Evolutionary conservation across 2,329 filamentous ascomycete genomes (phyloP).

Genomic region (Botryotinia narcissicola): DNA sequence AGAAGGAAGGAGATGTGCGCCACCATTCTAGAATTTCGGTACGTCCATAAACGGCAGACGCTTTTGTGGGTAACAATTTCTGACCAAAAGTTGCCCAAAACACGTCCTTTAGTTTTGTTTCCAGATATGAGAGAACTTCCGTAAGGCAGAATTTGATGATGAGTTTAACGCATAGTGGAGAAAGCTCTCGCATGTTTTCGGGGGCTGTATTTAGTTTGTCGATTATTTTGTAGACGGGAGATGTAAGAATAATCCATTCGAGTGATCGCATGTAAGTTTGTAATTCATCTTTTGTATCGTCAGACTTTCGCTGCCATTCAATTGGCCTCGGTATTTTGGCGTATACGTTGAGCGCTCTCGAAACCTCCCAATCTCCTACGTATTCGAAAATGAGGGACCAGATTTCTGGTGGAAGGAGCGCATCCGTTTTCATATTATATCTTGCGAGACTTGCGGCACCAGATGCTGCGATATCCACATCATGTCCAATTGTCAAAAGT

Average conservation of each 20-base stretch:
- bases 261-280: slow-evolving; percentile 74
- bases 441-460: slow-evolving; percentile 44
- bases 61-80: slow-evolving; percentile 81
- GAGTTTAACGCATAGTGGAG: slow-evolving; percentile 77
- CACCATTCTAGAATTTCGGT: slow-evolving; percentile 88
- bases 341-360: slow-evolving; percentile 76
- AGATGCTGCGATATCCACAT: slow-evolving; percentile 49
- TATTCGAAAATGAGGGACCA: slow-evolving; percentile 87
- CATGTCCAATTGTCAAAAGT: slow-evolving; percentile 69
- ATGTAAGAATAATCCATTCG: slow-evolving; percentile 80
- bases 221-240: slow-evolving; percentile 68
- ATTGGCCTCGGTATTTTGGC: slow-evolving; percentile 71
- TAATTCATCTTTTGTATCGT: slow-evolving; percentile 60
- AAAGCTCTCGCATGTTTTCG: slow-evolving; percentile 67
- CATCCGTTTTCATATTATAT: slow-evolving; percentile 41
- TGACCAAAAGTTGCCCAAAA: slow-evolving; percentile 83
- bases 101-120: slow-evolving; percentile 65
- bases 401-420: slow-evolving; percentile 73
- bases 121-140: slow-evolving; percentile 71
- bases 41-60: slow-evolving; percentile 81
- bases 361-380: slow-evolving; percentile 86
- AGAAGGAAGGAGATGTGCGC: slow-evolving; percentile 77
- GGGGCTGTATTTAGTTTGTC: slow-evolving; percentile 70
- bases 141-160: slow-evolving; percentile 89
- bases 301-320: slow-evolving; percentile 66